phyloP scores from a whole-genome alignment of 2,329 filamentous ascomycete species.

The Byssochlamys sp. region DNA sequence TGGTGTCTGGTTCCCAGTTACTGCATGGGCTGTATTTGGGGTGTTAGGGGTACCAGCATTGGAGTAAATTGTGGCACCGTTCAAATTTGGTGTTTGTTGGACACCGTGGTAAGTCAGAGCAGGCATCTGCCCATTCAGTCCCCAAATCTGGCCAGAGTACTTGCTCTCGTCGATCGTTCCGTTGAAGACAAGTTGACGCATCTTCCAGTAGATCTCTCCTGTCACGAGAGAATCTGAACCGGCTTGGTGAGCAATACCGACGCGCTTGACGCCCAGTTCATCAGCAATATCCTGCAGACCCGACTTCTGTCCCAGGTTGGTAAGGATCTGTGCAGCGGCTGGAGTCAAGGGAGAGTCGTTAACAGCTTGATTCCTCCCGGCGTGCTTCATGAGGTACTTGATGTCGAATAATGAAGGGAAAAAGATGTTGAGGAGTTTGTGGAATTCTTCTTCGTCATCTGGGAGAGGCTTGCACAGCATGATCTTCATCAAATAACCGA shows the following conservation, averaged over 20 bases:
- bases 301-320: slow-evolving; percentile 79
- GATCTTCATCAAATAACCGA: slow-evolving; percentile 91
- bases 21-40: slow-evolving; percentile 49
- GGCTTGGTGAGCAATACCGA: slow-evolving; percentile 81
- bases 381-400: slow-evolving; percentile 91
- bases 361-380: slow-evolving; percentile 58
- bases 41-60: slow-evolving; percentile 55
- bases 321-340: slow-evolving; percentile 62
- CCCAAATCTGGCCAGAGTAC: slow-evolving; percentile 86
- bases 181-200: slow-evolving; percentile 79
- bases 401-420: slow-evolving; percentile 93
- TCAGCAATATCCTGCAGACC: slow-evolving; percentile 90
- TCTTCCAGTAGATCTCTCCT: slow-evolving; percentile 87
- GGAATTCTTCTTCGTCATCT: slow-evolving; percentile 81
- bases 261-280: slow-evolving; percentile 77
- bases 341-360: slow-evolving; percentile 56
- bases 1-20: slow-evolving; percentile 38
- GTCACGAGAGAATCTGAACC: slow-evolving; percentile 90
- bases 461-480: slow-evolving; percentile 75
- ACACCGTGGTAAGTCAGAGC: slow-evolving; percentile 36
- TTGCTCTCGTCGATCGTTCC: slow-evolving; percentile 67
- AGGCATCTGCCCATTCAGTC: slow-evolving; percentile 63
- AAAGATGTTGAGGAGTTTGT: slow-evolving; percentile 78
- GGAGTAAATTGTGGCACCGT: slow-evolving; percentile 44
- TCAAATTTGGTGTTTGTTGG: slow-evolving; percentile 46